Evolutionary conservation across 176 grass and related monocot species (phyloP).

Genomic region (Carex pumila): DNA sequence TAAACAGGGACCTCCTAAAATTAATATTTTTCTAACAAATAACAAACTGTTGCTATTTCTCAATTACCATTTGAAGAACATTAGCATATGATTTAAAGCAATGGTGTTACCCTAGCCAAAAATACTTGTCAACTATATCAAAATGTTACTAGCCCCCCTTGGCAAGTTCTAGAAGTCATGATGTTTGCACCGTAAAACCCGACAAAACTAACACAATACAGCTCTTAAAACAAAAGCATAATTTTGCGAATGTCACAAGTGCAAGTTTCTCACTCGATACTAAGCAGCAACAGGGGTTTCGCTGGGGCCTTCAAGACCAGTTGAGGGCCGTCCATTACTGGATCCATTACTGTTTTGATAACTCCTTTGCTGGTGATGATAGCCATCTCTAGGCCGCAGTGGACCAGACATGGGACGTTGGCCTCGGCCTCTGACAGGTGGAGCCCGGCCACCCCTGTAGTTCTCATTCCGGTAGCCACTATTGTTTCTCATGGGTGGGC

Average conservation of each 20-base stretch:
- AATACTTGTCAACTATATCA: slow-evolving; percentile 18
- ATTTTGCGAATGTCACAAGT: not conserved
- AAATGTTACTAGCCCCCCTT: not conserved
- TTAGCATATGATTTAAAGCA: slow-evolving; percentile 6
- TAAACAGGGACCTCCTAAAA: not conserved
- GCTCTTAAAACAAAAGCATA: not conserved
- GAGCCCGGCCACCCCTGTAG: slow-evolving; percentile 25
- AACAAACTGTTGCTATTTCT: slow-evolving; percentile 7
- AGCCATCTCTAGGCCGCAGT: not conserved
- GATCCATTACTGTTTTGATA: not conserved
- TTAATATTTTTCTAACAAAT: slow-evolving; percentile 4
- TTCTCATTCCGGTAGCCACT: slow-evolving; percentile 27
- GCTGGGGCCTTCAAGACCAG: not conserved
- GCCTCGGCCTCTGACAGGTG: slow-evolving; percentile 10
- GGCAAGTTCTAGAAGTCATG: not conserved
- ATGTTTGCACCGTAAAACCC: slow-evolving; percentile 4
- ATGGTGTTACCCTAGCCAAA: slow-evolving; percentile 1
- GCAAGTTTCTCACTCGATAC: not conserved
- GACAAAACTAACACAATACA: not conserved
- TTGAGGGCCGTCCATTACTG: not conserved
- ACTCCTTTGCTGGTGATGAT: not conserved
- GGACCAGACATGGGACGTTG: not conserved
- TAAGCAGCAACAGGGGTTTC: slow-evolving; percentile 8
- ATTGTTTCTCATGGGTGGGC: slow-evolving; percentile 22
- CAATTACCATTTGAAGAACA: slow-evolving; percentile 1